Evolutionary conservation across 306 rosid species (phyloP), one percentile per base, ranked within the genome.

Genomic region (Corylus avellana): DNA sequence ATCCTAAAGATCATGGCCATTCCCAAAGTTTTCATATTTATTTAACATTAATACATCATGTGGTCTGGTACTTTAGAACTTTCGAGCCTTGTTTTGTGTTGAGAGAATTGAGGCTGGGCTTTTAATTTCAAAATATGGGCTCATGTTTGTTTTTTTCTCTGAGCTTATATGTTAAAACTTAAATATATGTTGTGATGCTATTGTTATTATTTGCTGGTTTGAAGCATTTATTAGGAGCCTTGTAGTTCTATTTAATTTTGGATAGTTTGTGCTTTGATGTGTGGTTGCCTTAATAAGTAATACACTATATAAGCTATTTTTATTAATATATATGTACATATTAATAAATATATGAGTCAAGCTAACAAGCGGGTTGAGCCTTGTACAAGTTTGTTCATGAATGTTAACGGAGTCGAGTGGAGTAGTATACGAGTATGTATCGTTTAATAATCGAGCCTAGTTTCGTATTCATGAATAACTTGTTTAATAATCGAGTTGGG

Each of bases 41-140:
- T 78, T 63, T 63, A 69, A 29, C 50, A n/a, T 74, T 77, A 16
- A 44, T 58, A 72, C 64, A 72, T 81, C 79, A 29, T 78, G 55
- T 70, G 61, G 74, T 81, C 72, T 68, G 22, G 14, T 42, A 68
- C 18, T 68, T 42, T 79, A n/a, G 18, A 47, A 67, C 53, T 69
- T 37, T 29, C 10, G 25, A 7, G 3, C 16, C 6, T 3, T 68
- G 18, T 39, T 39, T 37, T 64, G 10, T 17, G 39, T 68, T 42
- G 72, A 37, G 8, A 17, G 27, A 8, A 25, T 3, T 22, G 66
- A 25, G 66, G 35, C 66, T 59, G 66, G 66, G 37, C 25, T 25
- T 3, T 58, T 25, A 58, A 25, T 25, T 59, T 59, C 13, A 12
- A 25, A 9, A 11, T 6, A 0, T 25, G 37, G 13, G 59, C 59